Percentiles rank a stretch among this genome's conserved stretches.
These are phyloP conservation scores for Amanita exitialis DNA, from an alignment of 768 basidiomycete genomes.

Conservation along the genomic window DNA sequence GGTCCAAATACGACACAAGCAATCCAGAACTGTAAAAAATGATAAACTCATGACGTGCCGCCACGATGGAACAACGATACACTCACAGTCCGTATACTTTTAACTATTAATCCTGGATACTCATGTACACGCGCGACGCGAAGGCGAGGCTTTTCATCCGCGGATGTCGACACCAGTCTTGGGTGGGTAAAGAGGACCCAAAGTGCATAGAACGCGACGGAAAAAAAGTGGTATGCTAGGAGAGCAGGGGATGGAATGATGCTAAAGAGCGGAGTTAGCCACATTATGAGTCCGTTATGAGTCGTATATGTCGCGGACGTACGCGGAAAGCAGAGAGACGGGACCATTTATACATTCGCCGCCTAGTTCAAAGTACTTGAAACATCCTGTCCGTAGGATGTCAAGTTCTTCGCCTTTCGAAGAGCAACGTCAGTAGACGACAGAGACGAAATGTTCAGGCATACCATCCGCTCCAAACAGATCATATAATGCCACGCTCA, in stretches of 20 bases:
- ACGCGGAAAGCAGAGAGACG: slow-evolving; percentile 86
- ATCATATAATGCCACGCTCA: slow-evolving; percentile 90
- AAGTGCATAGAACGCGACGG: slow-evolving; percentile 90
- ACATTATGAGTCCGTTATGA: neutral
- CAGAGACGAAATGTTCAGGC: neutral
- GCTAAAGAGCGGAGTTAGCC: slow-evolving; percentile 26
- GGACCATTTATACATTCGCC: slow-evolving; percentile 85
- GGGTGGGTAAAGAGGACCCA: slow-evolving; percentile 75
- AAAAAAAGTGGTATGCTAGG: slow-evolving; percentile 88
- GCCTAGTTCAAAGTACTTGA: slow-evolving; percentile 94
- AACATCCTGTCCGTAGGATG: slow-evolving; percentile 75
- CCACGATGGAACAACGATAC: neutral
- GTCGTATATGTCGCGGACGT: slow-evolving; percentile 15
- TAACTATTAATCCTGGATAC: slow-evolving; percentile 58
- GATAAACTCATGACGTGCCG: neutral
- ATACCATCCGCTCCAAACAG: slow-evolving; percentile 84
- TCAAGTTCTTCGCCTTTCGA: slow-evolving; percentile 45
- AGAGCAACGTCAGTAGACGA: neutral
- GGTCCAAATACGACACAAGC: slow-evolving; percentile 87
- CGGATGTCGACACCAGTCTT: slow-evolving; percentile 14
- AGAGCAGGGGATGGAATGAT: slow-evolving; percentile 71
- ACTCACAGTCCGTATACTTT: slow-evolving; percentile 64
- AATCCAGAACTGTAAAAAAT: slow-evolving; percentile 64
- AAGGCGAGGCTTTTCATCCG: slow-evolving; percentile 26
- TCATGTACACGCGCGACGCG: slow-evolving; percentile 38